These are phyloP conservation scores for Aureobasidium pullulans DNA, from an alignment of 2,329 filamentous ascomycete species.

Conservation along the genomic window DNA sequence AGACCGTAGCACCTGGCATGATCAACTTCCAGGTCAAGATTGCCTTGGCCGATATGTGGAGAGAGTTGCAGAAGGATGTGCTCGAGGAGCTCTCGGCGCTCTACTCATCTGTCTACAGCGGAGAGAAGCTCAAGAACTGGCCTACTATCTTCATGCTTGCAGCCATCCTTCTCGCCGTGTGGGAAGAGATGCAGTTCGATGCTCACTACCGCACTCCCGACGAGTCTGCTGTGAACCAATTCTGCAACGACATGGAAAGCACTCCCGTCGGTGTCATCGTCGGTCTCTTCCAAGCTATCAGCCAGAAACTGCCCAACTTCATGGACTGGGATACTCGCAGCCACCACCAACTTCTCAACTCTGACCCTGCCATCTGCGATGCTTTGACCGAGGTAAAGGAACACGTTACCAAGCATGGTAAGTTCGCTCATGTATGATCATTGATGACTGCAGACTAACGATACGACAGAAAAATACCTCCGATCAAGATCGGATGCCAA, in stretches of 20 bases:
- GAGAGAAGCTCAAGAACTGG: constrained; percentile 97
- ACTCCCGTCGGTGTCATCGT: constrained; percentile 94
- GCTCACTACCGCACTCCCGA: constrained; percentile 92
- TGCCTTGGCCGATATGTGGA: constrained; percentile 96
- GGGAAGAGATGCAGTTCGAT: constrained; percentile 99
- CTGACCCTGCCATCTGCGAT: constrained; percentile 86
- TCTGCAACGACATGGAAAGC: constrained; percentile 94
- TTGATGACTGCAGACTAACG: constrained; percentile 13
- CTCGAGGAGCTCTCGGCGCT: constrained; percentile 85
- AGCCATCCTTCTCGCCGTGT: constrained; percentile 84
- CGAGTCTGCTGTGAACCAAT: constrained; percentile 77
- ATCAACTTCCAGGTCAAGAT: constrained; percentile 99
- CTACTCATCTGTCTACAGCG: constrained; percentile 97
- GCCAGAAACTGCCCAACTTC: constrained; percentile 87
- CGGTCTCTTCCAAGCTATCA: constrained; percentile 94
- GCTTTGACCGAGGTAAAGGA: constrained; percentile 92
- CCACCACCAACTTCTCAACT: constrained; percentile 84
- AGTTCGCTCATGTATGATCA: constrained; percentile 31
- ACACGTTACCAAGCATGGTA: constrained; percentile 91
- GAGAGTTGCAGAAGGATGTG: constrained; percentile 91
- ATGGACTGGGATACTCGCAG: constrained; percentile 90
- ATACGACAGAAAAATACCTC: constrained; percentile 68
- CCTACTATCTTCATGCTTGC: constrained; percentile 97
- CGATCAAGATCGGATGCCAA: constrained; percentile 69
- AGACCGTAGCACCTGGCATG: constrained; percentile 92